phyloP scores from a whole-genome alignment of 306 rosid genomes.

The Ziziphus jujuba region DNA sequence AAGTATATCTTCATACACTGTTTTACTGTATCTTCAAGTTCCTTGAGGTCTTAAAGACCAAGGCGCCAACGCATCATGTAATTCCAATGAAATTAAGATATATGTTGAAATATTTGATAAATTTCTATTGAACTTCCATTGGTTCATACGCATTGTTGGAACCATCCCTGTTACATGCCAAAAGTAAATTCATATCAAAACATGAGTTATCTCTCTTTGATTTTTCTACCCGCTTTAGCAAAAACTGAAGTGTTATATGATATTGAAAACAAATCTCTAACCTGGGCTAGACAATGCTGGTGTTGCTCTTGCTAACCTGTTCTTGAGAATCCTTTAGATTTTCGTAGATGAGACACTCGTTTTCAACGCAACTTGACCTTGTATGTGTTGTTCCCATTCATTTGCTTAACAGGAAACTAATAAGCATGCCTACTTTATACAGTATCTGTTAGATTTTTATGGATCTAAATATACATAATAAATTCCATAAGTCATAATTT shows the following conservation, averaged over 20 bases:
- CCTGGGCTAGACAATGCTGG: conserved; percentile 1
- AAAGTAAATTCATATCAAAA: background rate
- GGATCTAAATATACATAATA: no score
- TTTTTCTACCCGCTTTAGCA: background rate
- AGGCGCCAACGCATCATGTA: no score
- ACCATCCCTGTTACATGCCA: no score
- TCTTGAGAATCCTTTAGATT: conserved; percentile 28
- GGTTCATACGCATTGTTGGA: no score
- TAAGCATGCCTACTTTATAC: background rate
- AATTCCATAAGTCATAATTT: no score
- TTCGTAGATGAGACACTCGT: conserved; percentile 61
- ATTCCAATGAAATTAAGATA: no score
- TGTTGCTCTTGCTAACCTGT: conserved; percentile 27
- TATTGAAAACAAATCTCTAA: conserved; percentile 3
- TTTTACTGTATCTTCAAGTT: no score
- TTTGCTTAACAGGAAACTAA: conserved; percentile 31
- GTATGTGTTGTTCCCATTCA: conserved; percentile 90
- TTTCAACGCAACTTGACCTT: conserved; percentile 77
- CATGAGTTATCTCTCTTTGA: background rate
- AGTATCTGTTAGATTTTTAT: no score
- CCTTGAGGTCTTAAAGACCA: no score
- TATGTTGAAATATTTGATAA: no score
- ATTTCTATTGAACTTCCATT: no score
- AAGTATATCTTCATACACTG: no score
- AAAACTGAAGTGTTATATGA: background rate